Percentiles rank a stretch among this genome's conserved stretches.
These are phyloP conservation scores for Daldinia caldariorum DNA, from an alignment of 495 filamentous ascomycete genomes.

Conservation along the genomic window DNA sequence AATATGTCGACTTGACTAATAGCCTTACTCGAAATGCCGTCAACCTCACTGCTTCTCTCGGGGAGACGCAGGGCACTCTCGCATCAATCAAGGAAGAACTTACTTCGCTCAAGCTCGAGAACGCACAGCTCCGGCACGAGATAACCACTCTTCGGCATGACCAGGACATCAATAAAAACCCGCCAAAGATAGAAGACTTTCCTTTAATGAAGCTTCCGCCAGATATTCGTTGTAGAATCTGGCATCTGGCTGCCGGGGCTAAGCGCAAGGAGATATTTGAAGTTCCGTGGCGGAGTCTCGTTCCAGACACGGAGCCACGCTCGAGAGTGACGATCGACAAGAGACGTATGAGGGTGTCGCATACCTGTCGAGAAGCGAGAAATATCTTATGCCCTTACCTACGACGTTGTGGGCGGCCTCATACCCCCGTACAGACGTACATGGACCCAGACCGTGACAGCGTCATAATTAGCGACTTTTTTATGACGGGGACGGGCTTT, in stretches of 20 bases:
- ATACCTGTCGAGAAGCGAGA: background rate
- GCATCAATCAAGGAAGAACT: background rate
- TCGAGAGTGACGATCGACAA: background rate
- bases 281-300: background rate
- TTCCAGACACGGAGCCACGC: background rate
- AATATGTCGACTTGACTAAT: background rate
- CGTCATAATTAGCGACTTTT: background rate
- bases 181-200: background rate
- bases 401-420: background rate
- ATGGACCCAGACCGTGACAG: constrained; percentile 3
- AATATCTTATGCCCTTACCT: background rate
- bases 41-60: background rate
- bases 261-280: constrained; percentile 1
- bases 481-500: background rate
- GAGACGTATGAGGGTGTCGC: background rate
- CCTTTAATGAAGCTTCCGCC: background rate
- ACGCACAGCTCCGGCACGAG: background rate
- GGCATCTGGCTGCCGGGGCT: background rate
- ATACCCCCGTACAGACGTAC: background rate
- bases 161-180: background rate
- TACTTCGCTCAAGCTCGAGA: background rate
- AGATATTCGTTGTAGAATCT: background rate
- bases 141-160: background rate
- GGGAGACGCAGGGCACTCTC: background rate
- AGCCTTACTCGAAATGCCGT: background rate